Evolutionary conservation across 1,139 yeast genomes (phyloP).

Genomic region (Pneumocystis murina): DNA sequence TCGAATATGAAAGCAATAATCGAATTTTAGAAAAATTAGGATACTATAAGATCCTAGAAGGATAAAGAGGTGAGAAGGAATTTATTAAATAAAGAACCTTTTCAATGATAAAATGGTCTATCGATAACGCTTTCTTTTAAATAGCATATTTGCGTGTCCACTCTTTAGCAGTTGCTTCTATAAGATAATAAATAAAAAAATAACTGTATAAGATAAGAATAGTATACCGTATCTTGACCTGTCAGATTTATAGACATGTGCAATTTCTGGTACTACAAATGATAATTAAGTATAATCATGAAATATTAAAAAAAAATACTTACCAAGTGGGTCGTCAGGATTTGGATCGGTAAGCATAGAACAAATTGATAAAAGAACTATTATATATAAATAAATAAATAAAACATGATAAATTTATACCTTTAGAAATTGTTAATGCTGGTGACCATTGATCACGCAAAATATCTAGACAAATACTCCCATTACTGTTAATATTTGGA

Average conservation of each 20-base stretch:
- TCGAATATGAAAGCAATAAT: background rate
- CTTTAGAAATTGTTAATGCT: constrained; percentile 78
- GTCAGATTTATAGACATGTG: constrained; percentile 90
- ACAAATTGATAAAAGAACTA: constrained; percentile 75
- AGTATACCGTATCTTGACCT: constrained; percentile 56
- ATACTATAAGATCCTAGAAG: background rate
- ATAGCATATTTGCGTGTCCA: constrained; percentile 66
- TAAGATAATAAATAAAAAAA: background rate
- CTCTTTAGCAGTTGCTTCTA: constrained; percentile 82
- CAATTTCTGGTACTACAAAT: constrained; percentile 87
- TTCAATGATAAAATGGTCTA: background rate
- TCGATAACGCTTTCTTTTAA: background rate
- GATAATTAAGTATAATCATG: constrained; percentile 19
- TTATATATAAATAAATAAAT: constrained; percentile 18
- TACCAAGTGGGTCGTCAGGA: constrained; percentile 29
- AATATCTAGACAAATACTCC: constrained; percentile 74
- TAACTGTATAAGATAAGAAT: background rate
- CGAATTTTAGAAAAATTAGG: background rate
- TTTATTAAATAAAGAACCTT: background rate
- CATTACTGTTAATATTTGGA: constrained; percentile 79
- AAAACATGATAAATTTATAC: constrained; percentile 66
- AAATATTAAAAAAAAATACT: background rate
- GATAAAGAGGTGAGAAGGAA: background rate
- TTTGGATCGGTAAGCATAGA: constrained; percentile 89
- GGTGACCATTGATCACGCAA: constrained; percentile 87